These are phyloP conservation scores for Trichoderma arundinaceum DNA, from an alignment of 2,329 filamentous ascomycete genomes.

Conservation along the genomic window DNA sequence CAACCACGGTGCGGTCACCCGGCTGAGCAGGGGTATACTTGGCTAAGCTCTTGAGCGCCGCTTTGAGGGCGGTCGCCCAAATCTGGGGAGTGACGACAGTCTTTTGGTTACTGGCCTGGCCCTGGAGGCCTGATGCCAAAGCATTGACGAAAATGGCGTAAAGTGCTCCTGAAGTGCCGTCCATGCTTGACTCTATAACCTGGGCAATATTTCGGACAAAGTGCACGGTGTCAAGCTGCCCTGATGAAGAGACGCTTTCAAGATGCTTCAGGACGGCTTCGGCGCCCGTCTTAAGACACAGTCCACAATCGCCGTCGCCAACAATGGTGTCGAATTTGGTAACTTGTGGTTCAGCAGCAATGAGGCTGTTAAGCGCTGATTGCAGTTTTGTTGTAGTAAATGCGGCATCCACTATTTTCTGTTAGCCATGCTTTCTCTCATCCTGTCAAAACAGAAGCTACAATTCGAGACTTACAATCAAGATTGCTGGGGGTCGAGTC, in stretches of 20 bases:
- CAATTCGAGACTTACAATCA: slow-evolving; percentile 18
- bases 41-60: slow-evolving; percentile 60
- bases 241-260: slow-evolving; percentile 48
- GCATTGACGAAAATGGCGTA: slow-evolving; percentile 79
- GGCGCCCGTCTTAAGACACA: slow-evolving; percentile 41
- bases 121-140: slow-evolving; percentile 52
- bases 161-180: slow-evolving; percentile 74
- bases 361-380: slow-evolving; percentile 30
- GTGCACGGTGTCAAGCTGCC: slow-evolving; percentile 22
- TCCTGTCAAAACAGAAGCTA: neutral
- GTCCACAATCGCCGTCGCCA: slow-evolving; percentile 43
- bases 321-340: slow-evolving; percentile 41
- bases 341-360: slow-evolving; percentile 47
- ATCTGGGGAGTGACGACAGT: slow-evolving; percentile 28
- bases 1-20: slow-evolving; percentile 74
- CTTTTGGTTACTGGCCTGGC: slow-evolving; percentile 5
- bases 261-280: slow-evolving; percentile 66
- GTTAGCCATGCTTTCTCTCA: neutral
- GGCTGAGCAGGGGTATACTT: slow-evolving; percentile 74
- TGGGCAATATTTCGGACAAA: slow-evolving; percentile 47
- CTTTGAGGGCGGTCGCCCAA: slow-evolving; percentile 59
- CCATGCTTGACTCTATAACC: slow-evolving; percentile 72
- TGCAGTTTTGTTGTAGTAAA: slow-evolving; percentile 22
- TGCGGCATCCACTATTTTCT: slow-evolving; percentile 31
- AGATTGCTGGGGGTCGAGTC: slow-evolving; percentile 32